phyloP scores from a whole-genome alignment of 257 asterid species.

The Buddleja alternifolia region DNA sequence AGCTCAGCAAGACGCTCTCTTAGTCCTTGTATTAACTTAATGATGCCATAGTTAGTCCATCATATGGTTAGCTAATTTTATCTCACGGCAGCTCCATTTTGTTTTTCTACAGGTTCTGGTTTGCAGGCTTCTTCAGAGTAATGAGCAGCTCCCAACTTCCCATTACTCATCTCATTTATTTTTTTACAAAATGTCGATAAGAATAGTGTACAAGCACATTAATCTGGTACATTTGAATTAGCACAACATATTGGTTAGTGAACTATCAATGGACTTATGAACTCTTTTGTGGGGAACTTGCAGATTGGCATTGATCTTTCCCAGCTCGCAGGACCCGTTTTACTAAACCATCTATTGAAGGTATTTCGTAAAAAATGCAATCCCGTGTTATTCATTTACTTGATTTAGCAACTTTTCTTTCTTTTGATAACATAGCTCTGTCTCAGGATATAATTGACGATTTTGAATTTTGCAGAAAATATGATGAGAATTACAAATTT shows the following conservation, averaged over 20 bases:
- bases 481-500: not conserved
- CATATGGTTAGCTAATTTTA: constrained; percentile 21
- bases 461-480: not conserved
- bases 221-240: constrained; percentile 6
- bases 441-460: not conserved
- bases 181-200: not conserved
- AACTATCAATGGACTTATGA: constrained; percentile 12
- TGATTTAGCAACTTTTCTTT: not conserved
- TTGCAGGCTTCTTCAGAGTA: constrained; percentile 89
- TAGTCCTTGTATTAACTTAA: not conserved
- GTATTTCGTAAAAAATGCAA: constrained; percentile 36
- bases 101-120: constrained; percentile 78
- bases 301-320: constrained; percentile 87
- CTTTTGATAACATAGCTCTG: constrained; percentile 8
- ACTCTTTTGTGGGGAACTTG: constrained; percentile 25
- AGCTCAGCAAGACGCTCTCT: no score
- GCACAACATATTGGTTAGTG: not conserved
- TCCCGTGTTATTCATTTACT: not conserved
- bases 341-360: constrained; percentile 75
- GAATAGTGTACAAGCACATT: not conserved
- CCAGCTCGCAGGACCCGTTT: constrained; percentile 84
- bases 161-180: constrained; percentile 28
- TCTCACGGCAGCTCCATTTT: constrained; percentile 21
- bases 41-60: constrained; percentile 9
- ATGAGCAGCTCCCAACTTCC: constrained; percentile 38